Base-by-base conservation (phyloP, 371 early-diverging fungal genomes). In the Entomophthora muscae region DNA sequence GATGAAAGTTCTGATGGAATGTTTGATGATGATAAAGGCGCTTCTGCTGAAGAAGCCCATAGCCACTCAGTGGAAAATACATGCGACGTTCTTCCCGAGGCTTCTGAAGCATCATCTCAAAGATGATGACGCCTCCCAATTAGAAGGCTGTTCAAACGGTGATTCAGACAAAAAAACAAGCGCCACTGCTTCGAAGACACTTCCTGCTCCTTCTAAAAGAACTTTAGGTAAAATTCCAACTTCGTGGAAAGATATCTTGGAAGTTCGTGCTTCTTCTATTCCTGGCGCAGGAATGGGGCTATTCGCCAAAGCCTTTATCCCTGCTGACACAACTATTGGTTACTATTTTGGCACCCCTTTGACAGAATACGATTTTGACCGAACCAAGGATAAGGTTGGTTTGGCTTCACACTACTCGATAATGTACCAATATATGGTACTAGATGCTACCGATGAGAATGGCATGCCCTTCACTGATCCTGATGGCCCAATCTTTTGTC, bases 301-400 rank as follows among this genome's bases (percentile, higher is more conserved):
- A 1, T 88, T 90, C 73, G 92, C 92, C 1, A 75, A 70, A 55
- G 78, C 84, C 12, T 74, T 77, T 32, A 65, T 92, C 1, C 92
- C 91, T 2, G 72, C 70, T 7, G 76, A 80, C 24, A 82, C 82
- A 1, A 83, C 86, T 0, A 69, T 92, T 1, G 93, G 93, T 1
- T 92, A 91, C 66, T 92, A 92, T 67, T 92, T 92, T 72, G 93
- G 93, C 3, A 90, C 91, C 2, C 93, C 93, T 3, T 90, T 89
- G 87, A 85, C 86, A 1, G 89, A 89, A 64, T 85, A 88, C 66
- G 91, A 91, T 65, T 92, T 88, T 68, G 91, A 91, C 66, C 78
- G 82, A 7, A 69, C 82, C 53, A 92, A 92, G 66, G 90, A 91
- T 64, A 75, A 76, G n/a, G 75, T 84, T 1, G 90, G 90, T 0